Evolutionary conservation across 148 eudicot genomes (phyloP).

Genomic region (Rhododendron kiyosumense): DNA sequence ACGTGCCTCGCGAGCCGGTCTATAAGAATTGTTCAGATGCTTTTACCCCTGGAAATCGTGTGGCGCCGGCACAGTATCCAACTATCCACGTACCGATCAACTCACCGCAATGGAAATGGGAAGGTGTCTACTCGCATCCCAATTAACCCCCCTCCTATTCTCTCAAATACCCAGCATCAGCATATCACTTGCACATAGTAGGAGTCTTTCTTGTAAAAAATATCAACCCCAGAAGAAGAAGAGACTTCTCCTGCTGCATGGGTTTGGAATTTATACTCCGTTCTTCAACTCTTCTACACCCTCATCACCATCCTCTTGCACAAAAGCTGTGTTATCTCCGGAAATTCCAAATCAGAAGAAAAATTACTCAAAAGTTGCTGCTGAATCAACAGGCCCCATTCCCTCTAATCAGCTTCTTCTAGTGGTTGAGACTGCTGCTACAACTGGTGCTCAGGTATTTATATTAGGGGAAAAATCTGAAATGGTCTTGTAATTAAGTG

Average conservation of each 20-base stretch:
- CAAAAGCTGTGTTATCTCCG: slow-evolving; percentile 38
- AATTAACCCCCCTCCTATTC: slow-evolving; percentile 16
- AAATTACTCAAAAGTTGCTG: slow-evolving; percentile 48
- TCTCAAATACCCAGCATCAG: slow-evolving; percentile 22
- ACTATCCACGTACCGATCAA: background rate
- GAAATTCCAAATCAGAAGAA: slow-evolving; percentile 25
- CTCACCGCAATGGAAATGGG: slow-evolving; percentile 23
- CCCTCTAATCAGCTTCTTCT: slow-evolving; percentile 45
- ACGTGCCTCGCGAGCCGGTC: no score
- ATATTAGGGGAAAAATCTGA: no score
- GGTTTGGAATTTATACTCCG: slow-evolving; percentile 13
- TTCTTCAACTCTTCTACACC: slow-evolving; percentile 1
- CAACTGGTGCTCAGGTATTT: slow-evolving; percentile 78
- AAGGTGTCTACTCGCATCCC: slow-evolving; percentile 32
- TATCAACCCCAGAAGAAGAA: slow-evolving; percentile 3
- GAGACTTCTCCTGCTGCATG: background rate
- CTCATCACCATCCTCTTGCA: slow-evolving; percentile 12
- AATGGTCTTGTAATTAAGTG: no score
- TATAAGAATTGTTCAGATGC: no score
- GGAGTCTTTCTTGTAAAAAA: background rate
- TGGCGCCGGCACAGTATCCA: background rate
- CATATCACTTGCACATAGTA: background rate
- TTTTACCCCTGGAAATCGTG: background rate
- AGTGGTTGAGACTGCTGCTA: slow-evolving; percentile 73
- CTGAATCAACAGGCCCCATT: slow-evolving; percentile 56